Evolutionary conservation across 257 asterid species (phyloP), one percentile per base, ranked within the genome.

Genomic region (Solanum neorickii): DNA sequence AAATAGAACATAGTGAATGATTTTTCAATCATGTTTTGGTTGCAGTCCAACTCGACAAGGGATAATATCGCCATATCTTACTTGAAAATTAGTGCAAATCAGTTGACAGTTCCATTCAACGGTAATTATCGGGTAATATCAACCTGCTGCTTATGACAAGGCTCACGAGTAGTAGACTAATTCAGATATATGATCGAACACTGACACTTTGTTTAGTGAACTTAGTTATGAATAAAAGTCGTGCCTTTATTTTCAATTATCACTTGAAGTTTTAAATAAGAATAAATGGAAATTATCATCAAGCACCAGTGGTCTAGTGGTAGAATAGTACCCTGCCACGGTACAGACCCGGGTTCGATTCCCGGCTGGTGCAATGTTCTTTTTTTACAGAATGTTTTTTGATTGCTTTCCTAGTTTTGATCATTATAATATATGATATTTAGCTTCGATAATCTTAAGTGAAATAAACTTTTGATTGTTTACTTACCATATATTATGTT

Each of bases 291-390:
- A 33, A 3, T 33, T 33, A 33, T 33, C 35, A 33, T 5, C 62
- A 18, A 52, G 62, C 62, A 52, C 95, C 94, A 94, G 96, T 94
- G 98, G 98, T 95, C 97, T 92, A 93, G 96, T 95, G 98, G 98
- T 95, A 94, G 97, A 94, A 93, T 95, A 94, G 94, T 95, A 95
- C 97, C 94, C 98, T 94, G 95, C 98, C 98, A 97, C 94, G 96
- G 98, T 95, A 94, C 97, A 94, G 96, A 95, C 95, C 98, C 98
- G 94, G 98, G 96, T 94, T 96, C 95, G 95, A 94, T 94, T 95
- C 98, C 97, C 97, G 94, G 98, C 97, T 94, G 98, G 94, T 96
- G 99, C 98, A 95, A 1, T 5, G 0, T 0, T 1, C 7, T 6
- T 29, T 10, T 69, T 44, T 23, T 29, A 3, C 33, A 12, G 5